phyloP scores from a whole-genome alignment of 805 yeast genomes.

The Lipomyces sp. region DNA sequence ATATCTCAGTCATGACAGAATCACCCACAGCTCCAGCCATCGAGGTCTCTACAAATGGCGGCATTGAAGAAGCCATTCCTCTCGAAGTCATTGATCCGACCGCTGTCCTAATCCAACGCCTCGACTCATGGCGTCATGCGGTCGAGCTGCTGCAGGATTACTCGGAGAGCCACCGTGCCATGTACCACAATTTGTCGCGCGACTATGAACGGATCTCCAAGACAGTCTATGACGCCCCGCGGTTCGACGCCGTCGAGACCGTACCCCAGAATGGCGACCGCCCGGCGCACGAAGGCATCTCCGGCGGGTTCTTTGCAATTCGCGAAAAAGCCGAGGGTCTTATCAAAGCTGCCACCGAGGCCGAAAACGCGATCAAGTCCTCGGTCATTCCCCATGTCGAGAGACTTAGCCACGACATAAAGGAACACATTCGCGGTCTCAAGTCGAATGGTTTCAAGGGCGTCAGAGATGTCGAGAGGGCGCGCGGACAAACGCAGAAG shows the following conservation, averaged over 20 bases:
- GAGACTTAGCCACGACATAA: conserved; percentile 49
- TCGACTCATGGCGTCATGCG: conserved; percentile 49
- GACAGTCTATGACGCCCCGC: conserved; percentile 45
- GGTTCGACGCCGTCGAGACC: conserved; percentile 41
- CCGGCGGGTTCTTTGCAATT: conserved; percentile 45
- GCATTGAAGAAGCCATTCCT: conserved; percentile 34
- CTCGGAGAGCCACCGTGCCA: conserved; percentile 41
- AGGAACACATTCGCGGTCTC: conserved; percentile 52
- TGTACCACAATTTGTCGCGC: conserved; percentile 42
- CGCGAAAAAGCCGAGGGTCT: conserved; percentile 45
- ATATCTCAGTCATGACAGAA: neutral
- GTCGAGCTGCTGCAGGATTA: conserved; percentile 44
- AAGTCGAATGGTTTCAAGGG: conserved; percentile 46
- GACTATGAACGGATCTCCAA: conserved; percentile 47
- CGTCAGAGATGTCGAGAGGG: conserved; percentile 48
- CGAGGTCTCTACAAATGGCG: neutral
- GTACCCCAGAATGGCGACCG: conserved; percentile 33
- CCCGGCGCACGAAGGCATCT: conserved; percentile 40
- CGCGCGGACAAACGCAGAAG: conserved; percentile 47
- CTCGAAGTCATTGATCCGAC: conserved; percentile 47
- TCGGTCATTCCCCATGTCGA: conserved; percentile 54
- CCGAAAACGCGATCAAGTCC: conserved; percentile 48
- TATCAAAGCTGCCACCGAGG: conserved; percentile 47
- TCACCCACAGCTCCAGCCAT: neutral
- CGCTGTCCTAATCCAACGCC: conserved; percentile 44